These are phyloP conservation scores for Paramarasmius palmivorus DNA, from an alignment of 1,284 basidiomycete species.

Conservation along the genomic window DNA sequence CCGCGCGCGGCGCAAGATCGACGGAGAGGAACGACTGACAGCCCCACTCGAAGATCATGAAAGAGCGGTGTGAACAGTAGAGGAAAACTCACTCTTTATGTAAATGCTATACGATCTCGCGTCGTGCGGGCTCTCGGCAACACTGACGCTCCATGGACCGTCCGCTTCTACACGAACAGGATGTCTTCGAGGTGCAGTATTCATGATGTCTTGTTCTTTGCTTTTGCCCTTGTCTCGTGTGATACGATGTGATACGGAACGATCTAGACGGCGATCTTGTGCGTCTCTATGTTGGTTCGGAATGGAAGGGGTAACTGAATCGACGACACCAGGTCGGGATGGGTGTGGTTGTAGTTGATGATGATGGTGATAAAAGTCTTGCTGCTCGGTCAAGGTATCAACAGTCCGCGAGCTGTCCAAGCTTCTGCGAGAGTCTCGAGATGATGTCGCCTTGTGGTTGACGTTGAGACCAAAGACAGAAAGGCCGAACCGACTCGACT, in stretches of 20 bases:
- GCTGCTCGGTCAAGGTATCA: background rate
- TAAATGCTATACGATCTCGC: conserved; percentile 63
- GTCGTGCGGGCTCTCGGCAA: conserved; percentile 68
- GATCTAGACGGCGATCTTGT: conserved; percentile 4
- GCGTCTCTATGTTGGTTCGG: background rate
- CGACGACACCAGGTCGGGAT: background rate
- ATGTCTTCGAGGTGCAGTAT: conserved; percentile 12
- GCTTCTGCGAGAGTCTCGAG: background rate
- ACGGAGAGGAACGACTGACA: conserved; percentile 17
- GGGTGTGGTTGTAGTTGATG: background rate
- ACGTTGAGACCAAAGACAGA: conserved; percentile 4
- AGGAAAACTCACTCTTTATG: conserved; percentile 60
- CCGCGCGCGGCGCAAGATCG: background rate
- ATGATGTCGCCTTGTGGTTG: background rate
- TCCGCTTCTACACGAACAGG: conserved; percentile 40
- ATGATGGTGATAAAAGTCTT: too few species aligned
- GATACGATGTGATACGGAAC: conserved; percentile 1
- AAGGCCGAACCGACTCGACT: background rate
- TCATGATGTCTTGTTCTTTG: conserved; percentile 1
- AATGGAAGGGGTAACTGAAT: background rate
- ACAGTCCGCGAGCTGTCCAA: background rate
- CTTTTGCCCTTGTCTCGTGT: background rate
- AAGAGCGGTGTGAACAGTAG: conserved; percentile 17
- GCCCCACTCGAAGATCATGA: conserved; percentile 14
- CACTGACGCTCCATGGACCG: conserved; percentile 73